Evolutionary conservation across 2,329 filamentous ascomycete species (phyloP).

Genomic region (Cercospora sp.): DNA sequence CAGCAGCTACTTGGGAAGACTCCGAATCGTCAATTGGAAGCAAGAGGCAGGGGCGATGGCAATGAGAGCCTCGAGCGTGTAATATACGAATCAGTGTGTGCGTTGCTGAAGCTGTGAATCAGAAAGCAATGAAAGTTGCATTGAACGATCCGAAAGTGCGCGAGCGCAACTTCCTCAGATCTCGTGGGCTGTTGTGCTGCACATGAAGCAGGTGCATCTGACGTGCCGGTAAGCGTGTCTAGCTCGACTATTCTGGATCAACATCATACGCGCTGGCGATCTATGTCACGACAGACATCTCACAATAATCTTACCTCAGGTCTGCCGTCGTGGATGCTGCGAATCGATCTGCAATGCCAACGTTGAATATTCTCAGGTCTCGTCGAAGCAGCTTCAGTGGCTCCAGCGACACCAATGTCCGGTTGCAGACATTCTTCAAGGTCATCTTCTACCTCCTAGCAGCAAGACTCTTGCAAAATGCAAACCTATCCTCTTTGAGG

Average conservation of each 20-base stretch:
- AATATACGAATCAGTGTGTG: neutral
- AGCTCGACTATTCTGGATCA: neutral
- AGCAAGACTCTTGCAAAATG: neutral
- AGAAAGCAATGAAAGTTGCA: neutral
- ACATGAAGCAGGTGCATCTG: neutral
- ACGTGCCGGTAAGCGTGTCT: neutral
- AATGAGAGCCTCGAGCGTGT: neutral
- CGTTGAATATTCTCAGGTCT: neutral
- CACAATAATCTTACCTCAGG: no score
- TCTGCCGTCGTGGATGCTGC: neutral
- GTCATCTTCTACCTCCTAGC: neutral
- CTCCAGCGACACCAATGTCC: neutral
- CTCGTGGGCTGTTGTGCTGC: neutral
- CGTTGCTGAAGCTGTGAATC: neutral
- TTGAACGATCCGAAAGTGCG: neutral
- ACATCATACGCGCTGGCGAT: neutral
- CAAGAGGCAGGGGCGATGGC: neutral
- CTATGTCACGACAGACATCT: no score
- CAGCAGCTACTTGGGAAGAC: neutral
- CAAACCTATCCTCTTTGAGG: neutral
- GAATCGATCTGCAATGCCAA: neutral
- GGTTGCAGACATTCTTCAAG: neutral
- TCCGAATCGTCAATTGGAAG: neutral
- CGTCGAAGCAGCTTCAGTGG: neutral
- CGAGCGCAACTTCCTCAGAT: neutral